Percentiles rank a stretch among this genome's conserved stretches.
These are phyloP conservation scores for Apiotrichum brassicae DNA, from an alignment of 1,284 basidiomycete species.

Conservation along the genomic window DNA sequence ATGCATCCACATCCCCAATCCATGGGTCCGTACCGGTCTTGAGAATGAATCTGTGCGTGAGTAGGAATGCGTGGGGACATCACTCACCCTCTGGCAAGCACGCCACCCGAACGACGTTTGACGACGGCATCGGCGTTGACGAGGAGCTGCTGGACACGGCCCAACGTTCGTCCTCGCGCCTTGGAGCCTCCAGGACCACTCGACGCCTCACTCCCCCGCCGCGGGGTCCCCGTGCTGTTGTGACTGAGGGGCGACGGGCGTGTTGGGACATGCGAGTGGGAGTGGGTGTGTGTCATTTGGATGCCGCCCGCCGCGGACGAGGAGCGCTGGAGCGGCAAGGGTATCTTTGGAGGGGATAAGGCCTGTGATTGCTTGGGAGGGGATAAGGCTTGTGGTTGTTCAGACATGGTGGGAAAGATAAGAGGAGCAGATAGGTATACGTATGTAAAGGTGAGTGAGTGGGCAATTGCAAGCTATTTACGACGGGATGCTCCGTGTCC, in stretches of 20 bases:
- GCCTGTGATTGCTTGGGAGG: too few species aligned
- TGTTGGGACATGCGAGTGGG: not conserved
- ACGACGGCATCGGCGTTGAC: slow-evolving; percentile 56
- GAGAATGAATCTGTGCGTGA: slow-evolving; percentile 59
- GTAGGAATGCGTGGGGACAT: not conserved
- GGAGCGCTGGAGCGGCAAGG: not conserved
- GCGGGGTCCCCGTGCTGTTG: not conserved
- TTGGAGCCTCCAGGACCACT: too few species aligned
- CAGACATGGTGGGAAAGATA: too few species aligned
- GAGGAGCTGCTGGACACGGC: slow-evolving; percentile 34
- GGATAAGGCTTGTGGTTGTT: too few species aligned
- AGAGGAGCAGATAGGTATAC: too few species aligned
- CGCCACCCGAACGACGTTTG: slow-evolving; percentile 79
- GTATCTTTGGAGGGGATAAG: not conserved
- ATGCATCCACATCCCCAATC: slow-evolving; percentile 1
- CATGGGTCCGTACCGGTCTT: slow-evolving; percentile 65
- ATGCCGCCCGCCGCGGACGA: not conserved
- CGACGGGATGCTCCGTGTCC: too few species aligned
- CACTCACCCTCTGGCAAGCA: slow-evolving; percentile 64
- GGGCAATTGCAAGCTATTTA: too few species aligned
- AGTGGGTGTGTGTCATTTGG: not conserved
- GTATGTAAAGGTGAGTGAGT: too few species aligned
- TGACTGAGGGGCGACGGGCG: not conserved
- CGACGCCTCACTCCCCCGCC: not conserved
- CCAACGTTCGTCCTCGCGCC: slow-evolving; percentile 13